Conservation (phyloP, 192 early-diverging fungal species). For the Coemansia guatemalensis region DNA sequence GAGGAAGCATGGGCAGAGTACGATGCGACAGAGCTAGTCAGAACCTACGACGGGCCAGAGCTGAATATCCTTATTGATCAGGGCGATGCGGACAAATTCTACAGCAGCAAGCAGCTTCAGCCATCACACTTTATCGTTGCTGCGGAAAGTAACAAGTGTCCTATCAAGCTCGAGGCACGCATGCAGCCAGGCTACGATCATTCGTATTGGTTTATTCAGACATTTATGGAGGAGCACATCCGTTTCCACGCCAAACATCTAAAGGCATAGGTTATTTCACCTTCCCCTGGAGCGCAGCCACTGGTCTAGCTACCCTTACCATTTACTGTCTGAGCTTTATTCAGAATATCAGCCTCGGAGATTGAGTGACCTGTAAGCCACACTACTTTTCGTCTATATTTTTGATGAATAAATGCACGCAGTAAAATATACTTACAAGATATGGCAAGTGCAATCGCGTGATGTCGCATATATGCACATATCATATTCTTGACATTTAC, state of each 20-base stretch:
- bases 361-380: too few species aligned
- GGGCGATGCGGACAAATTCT: conserved; percentile 71
- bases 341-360: too few species aligned
- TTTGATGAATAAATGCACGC: too few species aligned
- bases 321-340: too few species aligned
- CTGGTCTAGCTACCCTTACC: too few species aligned
- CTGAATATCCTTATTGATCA: conserved; percentile 56
- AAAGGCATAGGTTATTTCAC: neutral
- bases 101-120: conserved; percentile 63
- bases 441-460: neutral
- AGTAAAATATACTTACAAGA: neutral
- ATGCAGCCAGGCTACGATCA: conserved; percentile 86
- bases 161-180: conserved; percentile 58
- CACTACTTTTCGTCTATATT: too few species aligned
- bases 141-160: conserved; percentile 39
- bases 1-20: conserved; percentile 63
- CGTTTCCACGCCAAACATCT: conserved; percentile 67
- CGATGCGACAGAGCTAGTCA: conserved; percentile 73
- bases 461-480: neutral
- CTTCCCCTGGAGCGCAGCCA: too few species aligned
- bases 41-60: conserved; percentile 43
- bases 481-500: too few species aligned
- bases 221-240: conserved; percentile 78
- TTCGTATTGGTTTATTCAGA: conserved; percentile 81
- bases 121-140: conserved; percentile 59